Base-by-base conservation (phyloP, 179 eudicot species). In the Kewa caespitosa region DNA sequence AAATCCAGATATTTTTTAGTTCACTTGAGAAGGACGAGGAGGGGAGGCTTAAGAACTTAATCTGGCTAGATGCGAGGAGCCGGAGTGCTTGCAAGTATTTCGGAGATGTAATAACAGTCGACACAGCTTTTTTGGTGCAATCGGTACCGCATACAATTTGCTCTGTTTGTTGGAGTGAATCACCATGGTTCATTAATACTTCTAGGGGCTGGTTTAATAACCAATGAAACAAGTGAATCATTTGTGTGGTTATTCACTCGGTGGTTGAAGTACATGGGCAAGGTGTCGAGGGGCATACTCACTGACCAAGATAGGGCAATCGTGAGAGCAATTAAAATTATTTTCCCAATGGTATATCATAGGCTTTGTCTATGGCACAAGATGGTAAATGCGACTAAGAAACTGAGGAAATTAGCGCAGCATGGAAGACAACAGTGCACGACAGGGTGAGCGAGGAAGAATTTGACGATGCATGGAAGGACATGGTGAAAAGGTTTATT, bases 41-140 rank as follows among this genome's bases (percentile, higher is more conserved):
- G 27, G 61, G 61, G 31, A n/a, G 22, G 4, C 8, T 60, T 6
- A 31, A 23, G 55, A 18, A 59, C 61, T 38, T 59, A 1, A 0
- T 73, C 2, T 73, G 68, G 68, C 30, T 22, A 3, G 68, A 73
- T 41, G 54, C 39, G 4, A 9, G 68, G 4, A 72, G 66, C 38
- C 7, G 50, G 13, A 66, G 15, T 1, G 67, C 46, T 0, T 72
- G 39, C 17, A 38, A 73, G 36, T 67, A 73, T 1, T 42, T 69
- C 46, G 38, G 59, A 14, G 38, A 28, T 39, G n/a, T 69, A 7
- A 38, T 69, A 15, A 27, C 38, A 4, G 43, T 69, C 31, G 28
- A 69, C 23, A 30, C 59, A 1, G 46, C 73, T 27, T 28, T 13
- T 25, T 4, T 69, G 9, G 7, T n/a, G 6, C 8, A 69, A 69